Base-by-base conservation (phyloP, 1,284 basidiomycete genomes). In the Rhodotorula sp. region DNA sequence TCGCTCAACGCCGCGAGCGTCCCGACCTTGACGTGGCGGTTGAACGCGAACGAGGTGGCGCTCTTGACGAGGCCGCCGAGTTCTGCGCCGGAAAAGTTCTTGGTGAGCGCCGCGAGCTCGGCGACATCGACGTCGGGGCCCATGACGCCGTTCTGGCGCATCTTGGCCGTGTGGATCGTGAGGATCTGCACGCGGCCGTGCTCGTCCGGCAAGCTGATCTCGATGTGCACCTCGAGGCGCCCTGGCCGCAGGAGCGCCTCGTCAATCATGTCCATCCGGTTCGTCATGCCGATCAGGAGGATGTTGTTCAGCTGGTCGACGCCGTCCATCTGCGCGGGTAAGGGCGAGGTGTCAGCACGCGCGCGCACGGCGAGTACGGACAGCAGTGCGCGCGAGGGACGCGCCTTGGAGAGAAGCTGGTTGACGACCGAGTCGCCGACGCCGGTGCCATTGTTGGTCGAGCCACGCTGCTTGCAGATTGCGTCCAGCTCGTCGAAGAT, bases 271-370 rank as follows among this genome's bases (percentile, higher is more conserved):
- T 99, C 97, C 65, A 90, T 84, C 74, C 97, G 90, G 83, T 99
- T 99, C 64, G 97, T 99, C 97, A 99, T 99, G 80, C 97, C 97
- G 78, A 99, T 99, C 78, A 99, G 91, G 76, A 99, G 90, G 72
- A 99, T 97, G 82, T 99, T 99, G 85, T 99, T 99, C 63, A 99
- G 86, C 84, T 95, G 92, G 81, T 99, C 97, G 12, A 99, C 97
- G 85, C 97, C 97, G 79, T 99, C 97, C 92, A 99, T 96, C 92
- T 94, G 69, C 19, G 22, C 60, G 71, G 0, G 56, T 63, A 60
- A 32, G 5, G 27, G 12, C 10, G 17, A 17, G 15, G 39, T 37
- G 36, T 50, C 48, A 46, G 55, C 25, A n/a, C 37, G 27, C 36
- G 9, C 15, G 36, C 25, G 19, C 12, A 25, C 37, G 17, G 27